phyloP scores from a whole-genome alignment of 768 basidiomycete genomes.

The Suillus clintonianus region DNA sequence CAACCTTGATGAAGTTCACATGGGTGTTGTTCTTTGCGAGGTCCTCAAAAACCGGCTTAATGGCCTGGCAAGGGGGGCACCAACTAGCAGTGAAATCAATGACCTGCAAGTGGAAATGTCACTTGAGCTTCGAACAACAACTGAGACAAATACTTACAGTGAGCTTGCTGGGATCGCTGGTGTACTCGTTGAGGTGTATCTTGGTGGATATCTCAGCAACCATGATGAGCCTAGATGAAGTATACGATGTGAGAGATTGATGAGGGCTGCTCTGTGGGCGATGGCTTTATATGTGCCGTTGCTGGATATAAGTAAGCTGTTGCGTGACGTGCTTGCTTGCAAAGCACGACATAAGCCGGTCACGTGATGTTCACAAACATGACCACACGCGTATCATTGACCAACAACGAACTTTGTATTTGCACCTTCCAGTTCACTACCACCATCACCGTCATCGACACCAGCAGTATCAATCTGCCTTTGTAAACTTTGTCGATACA shows the following conservation, averaged over 20 bases:
- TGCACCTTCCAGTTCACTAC: neutral
- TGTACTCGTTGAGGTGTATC: neutral
- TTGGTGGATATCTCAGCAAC: neutral
- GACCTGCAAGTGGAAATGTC: neutral
- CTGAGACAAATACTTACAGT: neutral
- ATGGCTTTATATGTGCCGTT: neutral
- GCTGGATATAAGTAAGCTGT: neutral
- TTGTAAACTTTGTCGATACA: neutral
- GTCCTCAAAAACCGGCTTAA: constrained; percentile 74
- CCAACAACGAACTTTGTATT: neutral
- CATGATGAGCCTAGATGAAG: neutral
- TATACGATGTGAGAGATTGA: neutral
- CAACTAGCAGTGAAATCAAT: constrained; percentile 24
- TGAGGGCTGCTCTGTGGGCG: neutral
- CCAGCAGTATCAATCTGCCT: neutral
- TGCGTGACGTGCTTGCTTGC: neutral
- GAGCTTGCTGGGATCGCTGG: neutral
- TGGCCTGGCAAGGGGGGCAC: constrained; percentile 86
- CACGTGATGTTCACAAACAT: neutral
- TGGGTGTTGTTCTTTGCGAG: constrained; percentile 66
- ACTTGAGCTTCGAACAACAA: neutral
- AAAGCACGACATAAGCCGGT: neutral
- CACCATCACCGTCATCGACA: neutral
- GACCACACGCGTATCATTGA: neutral
- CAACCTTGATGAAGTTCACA: constrained; percentile 85